These are phyloP conservation scores for Collybiopsis confluens DNA, from an alignment of 768 basidiomycete species.

Conservation along the genomic window DNA sequence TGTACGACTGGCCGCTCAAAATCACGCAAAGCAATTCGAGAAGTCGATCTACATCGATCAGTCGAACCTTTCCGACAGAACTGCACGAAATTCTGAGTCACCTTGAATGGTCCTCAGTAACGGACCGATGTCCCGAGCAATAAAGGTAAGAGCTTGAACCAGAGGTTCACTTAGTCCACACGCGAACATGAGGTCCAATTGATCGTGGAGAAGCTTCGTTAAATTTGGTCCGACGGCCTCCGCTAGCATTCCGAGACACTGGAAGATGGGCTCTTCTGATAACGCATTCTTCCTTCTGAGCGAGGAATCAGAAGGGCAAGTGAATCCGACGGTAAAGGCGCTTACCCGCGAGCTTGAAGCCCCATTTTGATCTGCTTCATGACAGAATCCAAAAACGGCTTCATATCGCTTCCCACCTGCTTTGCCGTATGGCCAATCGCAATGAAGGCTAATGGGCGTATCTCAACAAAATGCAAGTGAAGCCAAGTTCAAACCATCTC, in stretches of 20 bases:
- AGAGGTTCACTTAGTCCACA: slow-evolving; percentile 91
- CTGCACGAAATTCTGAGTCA: slow-evolving; percentile 23
- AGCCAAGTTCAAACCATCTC: slow-evolving; percentile 17
- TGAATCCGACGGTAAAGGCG: not conserved
- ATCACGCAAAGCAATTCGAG: slow-evolving; percentile 80
- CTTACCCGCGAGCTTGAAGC: slow-evolving; percentile 81
- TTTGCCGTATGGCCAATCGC: slow-evolving; percentile 95
- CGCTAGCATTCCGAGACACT: slow-evolving; percentile 96
- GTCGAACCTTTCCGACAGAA: not conserved
- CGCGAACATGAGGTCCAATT: slow-evolving; percentile 93
- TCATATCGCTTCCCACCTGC: slow-evolving; percentile 92
- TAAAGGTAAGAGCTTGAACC: slow-evolving; percentile 76
- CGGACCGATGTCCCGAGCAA: slow-evolving; percentile 85
- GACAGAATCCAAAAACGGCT: slow-evolving; percentile 88
- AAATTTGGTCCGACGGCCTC: slow-evolving; percentile 93
- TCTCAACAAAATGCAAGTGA: no score
- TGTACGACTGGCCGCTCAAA: slow-evolving; percentile 81
- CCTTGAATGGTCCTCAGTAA: slow-evolving; percentile 91
- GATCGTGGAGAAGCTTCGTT: slow-evolving; percentile 93
- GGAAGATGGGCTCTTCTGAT: slow-evolving; percentile 92
- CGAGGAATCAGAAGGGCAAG: not conserved
- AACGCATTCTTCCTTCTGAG: slow-evolving; percentile 82
- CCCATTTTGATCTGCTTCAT: slow-evolving; percentile 87
- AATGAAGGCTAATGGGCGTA: slow-evolving; percentile 76
- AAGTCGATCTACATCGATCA: slow-evolving; percentile 66